Evolutionary conservation across 495 filamentous ascomycete species (phyloP).

Genomic region (Aspergillus wentii): DNA sequence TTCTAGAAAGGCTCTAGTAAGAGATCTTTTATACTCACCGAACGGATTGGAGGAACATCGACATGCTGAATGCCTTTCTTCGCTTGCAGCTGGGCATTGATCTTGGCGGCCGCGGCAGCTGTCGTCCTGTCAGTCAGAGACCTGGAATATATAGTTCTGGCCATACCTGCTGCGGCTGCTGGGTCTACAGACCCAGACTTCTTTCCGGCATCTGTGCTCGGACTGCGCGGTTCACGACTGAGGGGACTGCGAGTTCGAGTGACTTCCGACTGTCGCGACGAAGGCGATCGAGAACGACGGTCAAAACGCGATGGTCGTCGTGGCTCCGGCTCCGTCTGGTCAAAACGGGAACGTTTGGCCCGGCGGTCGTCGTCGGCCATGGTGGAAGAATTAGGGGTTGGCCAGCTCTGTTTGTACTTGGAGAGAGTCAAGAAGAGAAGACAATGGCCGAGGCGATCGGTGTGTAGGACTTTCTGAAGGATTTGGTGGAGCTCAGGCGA

Average conservation of each 20-base stretch:
- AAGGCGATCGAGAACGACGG: conserved; percentile 79
- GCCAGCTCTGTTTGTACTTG: no score
- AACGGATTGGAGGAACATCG: conserved; percentile 83
- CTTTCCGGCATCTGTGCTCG: conserved; percentile 30
- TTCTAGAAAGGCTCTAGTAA: no score
- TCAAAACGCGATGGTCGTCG: conserved; percentile 73
- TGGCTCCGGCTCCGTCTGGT: conserved; percentile 77
- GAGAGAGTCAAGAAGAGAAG: no score
- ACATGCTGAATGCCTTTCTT: conserved; percentile 93
- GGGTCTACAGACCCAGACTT: conserved; percentile 56
- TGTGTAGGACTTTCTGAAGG: background rate
- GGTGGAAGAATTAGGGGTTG: conserved; percentile 6
- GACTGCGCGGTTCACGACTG: conserved; percentile 51
- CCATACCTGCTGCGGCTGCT: conserved; percentile 79
- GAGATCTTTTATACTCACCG: conserved; percentile 34
- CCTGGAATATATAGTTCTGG: background rate
- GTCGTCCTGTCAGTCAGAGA: conserved; percentile 7
- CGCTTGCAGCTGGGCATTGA: conserved; percentile 87
- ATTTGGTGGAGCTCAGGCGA: conserved; percentile 1
- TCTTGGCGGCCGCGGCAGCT: conserved; percentile 90
- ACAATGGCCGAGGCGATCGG: background rate
- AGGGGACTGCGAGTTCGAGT: conserved; percentile 79
- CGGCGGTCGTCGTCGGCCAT: conserved; percentile 82
- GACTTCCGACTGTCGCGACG: conserved; percentile 53
- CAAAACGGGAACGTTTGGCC: conserved; percentile 84